phyloP scores from a whole-genome alignment of 2,329 filamentous ascomycete genomes.

The Rutstroemia sp. region DNA sequence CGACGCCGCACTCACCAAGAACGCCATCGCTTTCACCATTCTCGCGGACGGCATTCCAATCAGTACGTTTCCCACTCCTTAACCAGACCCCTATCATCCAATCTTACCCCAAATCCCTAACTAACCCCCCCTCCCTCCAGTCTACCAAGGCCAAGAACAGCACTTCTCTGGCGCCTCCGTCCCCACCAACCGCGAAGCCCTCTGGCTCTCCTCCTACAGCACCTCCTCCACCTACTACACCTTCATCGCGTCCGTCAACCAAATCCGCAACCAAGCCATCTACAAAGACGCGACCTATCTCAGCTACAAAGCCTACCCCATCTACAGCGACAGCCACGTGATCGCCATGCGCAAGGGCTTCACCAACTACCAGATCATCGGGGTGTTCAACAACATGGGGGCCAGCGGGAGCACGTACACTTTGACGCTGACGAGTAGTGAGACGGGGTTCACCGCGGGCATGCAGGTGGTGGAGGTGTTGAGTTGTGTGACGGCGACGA shows the following conservation, averaged over 20 bases:
- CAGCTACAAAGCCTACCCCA: constrained; percentile 22
- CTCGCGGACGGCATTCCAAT: constrained; percentile 45
- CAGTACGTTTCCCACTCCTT: constrained; percentile 12
- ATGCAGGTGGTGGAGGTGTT: constrained; percentile 35
- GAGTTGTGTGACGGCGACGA: constrained; percentile 36
- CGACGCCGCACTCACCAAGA: constrained; percentile 33
- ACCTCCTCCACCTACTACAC: constrained; percentile 33
- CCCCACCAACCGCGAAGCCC: constrained; percentile 37
- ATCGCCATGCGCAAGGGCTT: constrained; percentile 26
- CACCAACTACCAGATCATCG: constrained; percentile 20
- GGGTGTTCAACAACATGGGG: constrained; percentile 36
- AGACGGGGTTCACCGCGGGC: constrained; percentile 33
- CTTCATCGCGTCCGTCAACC: constrained; percentile 28
- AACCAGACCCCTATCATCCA: too few relatives aligned
- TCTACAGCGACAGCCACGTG: constrained; percentile 21
- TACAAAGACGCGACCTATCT: constrained; percentile 19
- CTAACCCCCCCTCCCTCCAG: too few relatives aligned
- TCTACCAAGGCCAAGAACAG: constrained; percentile 49
- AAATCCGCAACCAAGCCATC: constrained; percentile 24
- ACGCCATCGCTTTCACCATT: constrained; percentile 42
- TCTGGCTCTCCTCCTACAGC: constrained; percentile 36
- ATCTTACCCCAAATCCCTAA: too few relatives aligned
- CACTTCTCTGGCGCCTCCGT: constrained; percentile 35
- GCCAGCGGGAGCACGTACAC: constrained; percentile 27
- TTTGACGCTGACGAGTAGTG: constrained; percentile 30